Percentiles rank a stretch among this genome's conserved stretches.
phyloP scores from a whole-genome alignment of 352 stramenopile genomes.

The Phytophthora meadii region DNA sequence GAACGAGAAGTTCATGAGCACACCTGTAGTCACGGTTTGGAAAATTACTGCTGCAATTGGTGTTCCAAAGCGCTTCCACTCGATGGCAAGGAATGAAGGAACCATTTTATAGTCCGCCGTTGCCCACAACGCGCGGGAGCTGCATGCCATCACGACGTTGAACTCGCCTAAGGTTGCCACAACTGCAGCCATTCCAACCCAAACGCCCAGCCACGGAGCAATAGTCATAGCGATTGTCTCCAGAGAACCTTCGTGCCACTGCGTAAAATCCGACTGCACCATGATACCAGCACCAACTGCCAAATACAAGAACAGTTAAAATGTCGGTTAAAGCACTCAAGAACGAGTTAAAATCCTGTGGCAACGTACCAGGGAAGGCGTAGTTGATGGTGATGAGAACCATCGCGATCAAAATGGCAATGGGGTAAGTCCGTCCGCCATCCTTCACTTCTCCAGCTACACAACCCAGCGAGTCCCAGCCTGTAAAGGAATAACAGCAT shows the following conservation, averaged over 20 bases:
- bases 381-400: constrained; percentile 88
- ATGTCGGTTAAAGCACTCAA: neutral
- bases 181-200: constrained; percentile 78
- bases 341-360: neutral
- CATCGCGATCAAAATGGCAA: constrained; percentile 85
- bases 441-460: constrained; percentile 89
- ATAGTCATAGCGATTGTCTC: constrained; percentile 81
- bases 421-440: constrained; percentile 79
- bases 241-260: constrained; percentile 78
- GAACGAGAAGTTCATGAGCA: constrained; percentile 90
- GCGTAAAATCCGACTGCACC: constrained; percentile 71
- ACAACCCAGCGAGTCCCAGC: constrained; percentile 85
- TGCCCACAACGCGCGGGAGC: constrained; percentile 80
- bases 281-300: constrained; percentile 77
- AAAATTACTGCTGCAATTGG: constrained; percentile 81
- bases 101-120: constrained; percentile 89
- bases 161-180: constrained; percentile 87
- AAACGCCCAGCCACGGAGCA: constrained; percentile 79
- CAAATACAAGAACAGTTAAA: constrained; percentile 7
- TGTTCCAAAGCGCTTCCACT: constrained; percentile 82
- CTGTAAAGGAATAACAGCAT: constrained; percentile 21
- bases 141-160: constrained; percentile 89
- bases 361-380: constrained; percentile 63
- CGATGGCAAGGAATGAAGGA: constrained; percentile 58
- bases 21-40: constrained; percentile 72